Evolutionary conservation across 345 rosid species (phyloP).

Genomic region (Cardiospermum halicacabum): DNA sequence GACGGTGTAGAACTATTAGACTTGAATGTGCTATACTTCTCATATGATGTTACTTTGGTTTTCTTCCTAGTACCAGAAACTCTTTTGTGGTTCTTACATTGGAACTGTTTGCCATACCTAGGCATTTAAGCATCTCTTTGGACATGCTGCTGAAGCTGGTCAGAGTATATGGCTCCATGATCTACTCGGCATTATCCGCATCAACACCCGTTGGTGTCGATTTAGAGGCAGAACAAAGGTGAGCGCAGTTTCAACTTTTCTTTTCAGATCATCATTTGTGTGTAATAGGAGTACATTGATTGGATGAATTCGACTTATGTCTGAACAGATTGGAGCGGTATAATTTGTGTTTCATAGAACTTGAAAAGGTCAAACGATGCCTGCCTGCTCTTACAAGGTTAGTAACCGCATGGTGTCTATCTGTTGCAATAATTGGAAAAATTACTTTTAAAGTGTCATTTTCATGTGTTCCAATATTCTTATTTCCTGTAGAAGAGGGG

Average conservation of each 20-base stretch:
- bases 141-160: slow-evolving; percentile 89
- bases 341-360: slow-evolving; percentile 78
- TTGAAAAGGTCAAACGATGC: slow-evolving; percentile 72
- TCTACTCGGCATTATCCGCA: slow-evolving; percentile 77
- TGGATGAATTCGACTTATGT: slow-evolving; percentile 5
- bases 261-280: neutral
- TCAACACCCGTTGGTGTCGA: slow-evolving; percentile 88
- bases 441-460: neutral
- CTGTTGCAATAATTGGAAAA: neutral
- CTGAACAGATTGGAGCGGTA: slow-evolving; percentile 68
- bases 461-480: neutral
- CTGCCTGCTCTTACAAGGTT: slow-evolving; percentile 62
- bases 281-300: neutral
- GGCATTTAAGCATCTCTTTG: slow-evolving; percentile 80
- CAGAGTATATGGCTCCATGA: slow-evolving; percentile 69
- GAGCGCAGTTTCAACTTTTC: slow-evolving; percentile 7
- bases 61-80: neutral
- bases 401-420: slow-evolving; percentile 5
- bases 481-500: slow-evolving; percentile 62
- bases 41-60: neutral
- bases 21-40: neutral
- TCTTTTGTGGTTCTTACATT: neutral
- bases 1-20: neutral
- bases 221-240: slow-evolving; percentile 98
- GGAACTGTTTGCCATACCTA: slow-evolving; percentile 24